These are phyloP conservation scores for Malassezia sympodialis DNA, from an alignment of 1,284 basidiomycete genomes.

Conservation along the genomic window DNA sequence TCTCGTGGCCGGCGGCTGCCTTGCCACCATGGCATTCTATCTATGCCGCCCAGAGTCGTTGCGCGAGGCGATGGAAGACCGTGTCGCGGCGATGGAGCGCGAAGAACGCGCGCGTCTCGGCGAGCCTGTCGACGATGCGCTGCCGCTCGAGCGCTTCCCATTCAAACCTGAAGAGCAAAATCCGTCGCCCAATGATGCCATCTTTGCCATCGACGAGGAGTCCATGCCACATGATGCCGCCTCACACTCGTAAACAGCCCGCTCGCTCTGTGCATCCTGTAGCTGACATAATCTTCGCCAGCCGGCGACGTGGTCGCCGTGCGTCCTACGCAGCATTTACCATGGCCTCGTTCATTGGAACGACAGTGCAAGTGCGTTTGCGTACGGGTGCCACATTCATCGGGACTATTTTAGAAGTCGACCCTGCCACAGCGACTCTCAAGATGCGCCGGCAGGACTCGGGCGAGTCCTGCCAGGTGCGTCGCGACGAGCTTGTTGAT, in stretches of 20 bases:
- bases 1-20: slow-evolving; percentile 81
- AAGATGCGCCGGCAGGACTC: slow-evolving; percentile 3
- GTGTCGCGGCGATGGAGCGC: slow-evolving; percentile 11
- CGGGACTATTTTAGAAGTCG: slow-evolving; percentile 2
- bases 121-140: background rate
- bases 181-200: background rate
- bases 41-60: slow-evolving; percentile 43
- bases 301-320: background rate
- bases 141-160: background rate
- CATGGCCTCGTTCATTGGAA: slow-evolving; percentile 15
- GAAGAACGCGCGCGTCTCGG: slow-evolving; percentile 2
- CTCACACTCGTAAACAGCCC: background rate
- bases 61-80: slow-evolving; percentile 35
- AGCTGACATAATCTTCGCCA: background rate
- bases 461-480: background rate
- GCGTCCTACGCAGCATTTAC: background rate
- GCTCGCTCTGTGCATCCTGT: background rate
- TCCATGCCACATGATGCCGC: background rate
- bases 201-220: background rate
- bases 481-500: slow-evolving; percentile 14
- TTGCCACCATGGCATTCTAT: slow-evolving; percentile 80
- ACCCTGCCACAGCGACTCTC: slow-evolving; percentile 5
- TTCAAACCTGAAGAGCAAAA: background rate
- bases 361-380: slow-evolving; percentile 8
- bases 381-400: slow-evolving; percentile 5